These are phyloP conservation scores for Suhomyces pyralidae DNA, from an alignment of 805 yeast species.

Conservation along the genomic window DNA sequence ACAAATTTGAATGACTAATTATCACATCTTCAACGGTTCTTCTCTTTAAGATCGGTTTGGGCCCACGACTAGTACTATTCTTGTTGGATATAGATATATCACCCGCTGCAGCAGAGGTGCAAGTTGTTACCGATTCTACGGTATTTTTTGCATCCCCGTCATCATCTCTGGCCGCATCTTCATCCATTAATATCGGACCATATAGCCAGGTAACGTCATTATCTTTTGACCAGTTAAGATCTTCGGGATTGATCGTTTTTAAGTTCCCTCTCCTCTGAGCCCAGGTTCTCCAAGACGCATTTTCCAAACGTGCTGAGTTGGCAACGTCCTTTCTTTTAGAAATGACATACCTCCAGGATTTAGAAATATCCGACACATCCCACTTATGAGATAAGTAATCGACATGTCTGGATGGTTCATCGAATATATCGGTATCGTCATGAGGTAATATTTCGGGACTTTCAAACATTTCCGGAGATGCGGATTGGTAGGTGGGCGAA, in stretches of 20 bases:
- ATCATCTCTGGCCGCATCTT: constrained; percentile 13
- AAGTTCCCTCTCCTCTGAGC: constrained; percentile 67
- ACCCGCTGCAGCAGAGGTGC: constrained; percentile 43
- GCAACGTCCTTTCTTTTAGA: constrained; percentile 81
- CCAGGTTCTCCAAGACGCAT: constrained; percentile 96
- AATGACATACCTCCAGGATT: constrained; percentile 93
- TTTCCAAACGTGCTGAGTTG: constrained; percentile 54
- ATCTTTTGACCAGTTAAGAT: constrained; percentile 94
- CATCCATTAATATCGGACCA: constrained; percentile 73
- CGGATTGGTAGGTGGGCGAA: not conserved
- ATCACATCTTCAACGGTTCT: constrained; percentile 81
- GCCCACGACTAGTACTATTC: constrained; percentile 17
- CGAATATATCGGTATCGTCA: constrained; percentile 77
- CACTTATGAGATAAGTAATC: constrained; percentile 94
- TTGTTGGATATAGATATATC: constrained; percentile 41
- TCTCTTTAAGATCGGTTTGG: constrained; percentile 86
- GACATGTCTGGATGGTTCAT: constrained; percentile 85
- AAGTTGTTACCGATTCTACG: constrained; percentile 21
- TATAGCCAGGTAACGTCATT: constrained; percentile 97
- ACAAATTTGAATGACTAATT: constrained; percentile 54
- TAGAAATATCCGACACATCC: constrained; percentile 91
- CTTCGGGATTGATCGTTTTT: constrained; percentile 75
- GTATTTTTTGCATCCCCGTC: constrained; percentile 6
- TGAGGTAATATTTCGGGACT: constrained; percentile 52
- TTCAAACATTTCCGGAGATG: constrained; percentile 4